Conservation (phyloP, 2,329 filamentous ascomycete genomes). For the Exophiala calicioides region DNA sequence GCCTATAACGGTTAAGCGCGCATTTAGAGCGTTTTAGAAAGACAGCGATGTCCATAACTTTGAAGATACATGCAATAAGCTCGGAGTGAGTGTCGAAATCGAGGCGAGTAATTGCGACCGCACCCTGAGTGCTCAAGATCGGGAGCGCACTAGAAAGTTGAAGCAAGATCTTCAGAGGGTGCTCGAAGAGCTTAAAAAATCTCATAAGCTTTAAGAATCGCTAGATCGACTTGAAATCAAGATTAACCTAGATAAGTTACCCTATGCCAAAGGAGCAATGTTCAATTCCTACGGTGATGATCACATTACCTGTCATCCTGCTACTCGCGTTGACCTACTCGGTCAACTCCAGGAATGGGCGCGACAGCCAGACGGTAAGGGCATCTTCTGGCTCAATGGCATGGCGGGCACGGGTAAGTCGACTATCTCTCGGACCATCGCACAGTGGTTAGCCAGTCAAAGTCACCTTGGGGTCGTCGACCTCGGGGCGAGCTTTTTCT, state of each 20-base stretch:
- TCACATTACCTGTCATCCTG: conserved; percentile 9
- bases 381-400: conserved; percentile 42
- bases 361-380: conserved; percentile 14
- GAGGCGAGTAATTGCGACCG: conserved; percentile 12
- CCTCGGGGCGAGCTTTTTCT: too few relatives aligned
- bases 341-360: not conserved
- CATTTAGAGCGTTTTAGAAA: conserved; percentile 7
- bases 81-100: conserved; percentile 4
- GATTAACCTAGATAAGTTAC: conserved; percentile 22
- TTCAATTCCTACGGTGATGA: conserved; percentile 11
- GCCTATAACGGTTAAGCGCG: conserved; percentile 2
- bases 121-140: conserved; percentile 1
- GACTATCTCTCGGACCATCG: conserved; percentile 39
- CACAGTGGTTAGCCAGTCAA: conserved; percentile 13
- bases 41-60: conserved; percentile 8
- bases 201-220: conserved; percentile 6
- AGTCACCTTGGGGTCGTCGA: conserved; percentile 11
- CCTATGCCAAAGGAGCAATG: conserved; percentile 14
- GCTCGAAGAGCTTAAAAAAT: conserved; percentile 7
- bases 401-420: too few relatives aligned
- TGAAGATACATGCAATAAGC: conserved; percentile 5
- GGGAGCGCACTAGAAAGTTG: not conserved
- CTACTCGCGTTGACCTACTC: conserved; percentile 10
- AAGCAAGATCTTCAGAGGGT: conserved; percentile 3
- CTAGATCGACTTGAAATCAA: conserved; percentile 17